A percentile compares a stretch with the other conserved stretches of the same genome.
Conservation (phyloP, 257 asterid species). For the Thymus mandschuricus region DNA sequence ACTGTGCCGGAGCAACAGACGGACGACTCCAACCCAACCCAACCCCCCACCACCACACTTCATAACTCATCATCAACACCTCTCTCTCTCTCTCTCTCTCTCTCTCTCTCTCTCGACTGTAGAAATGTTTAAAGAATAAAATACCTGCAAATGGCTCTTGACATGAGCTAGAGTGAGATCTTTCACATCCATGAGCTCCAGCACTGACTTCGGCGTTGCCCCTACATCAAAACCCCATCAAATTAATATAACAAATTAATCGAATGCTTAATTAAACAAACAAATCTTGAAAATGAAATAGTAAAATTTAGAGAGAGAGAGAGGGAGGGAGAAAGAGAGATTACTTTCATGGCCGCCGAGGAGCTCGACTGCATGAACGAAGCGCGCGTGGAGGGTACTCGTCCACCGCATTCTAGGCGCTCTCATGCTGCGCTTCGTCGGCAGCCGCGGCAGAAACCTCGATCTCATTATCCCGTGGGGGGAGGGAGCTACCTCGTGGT, state of each 20-base stretch:
- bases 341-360: slow-evolving; percentile 98
- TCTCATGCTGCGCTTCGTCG: slow-evolving; percentile 71
- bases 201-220: slow-evolving; percentile 93
- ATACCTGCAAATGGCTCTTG: slow-evolving; percentile 95
- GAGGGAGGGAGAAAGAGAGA: not conserved
- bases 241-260: not conserved
- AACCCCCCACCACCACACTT: slow-evolving; percentile 17
- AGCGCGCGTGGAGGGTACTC: slow-evolving; percentile 81
- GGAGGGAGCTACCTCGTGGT: slow-evolving; percentile 30
- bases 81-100: not conserved
- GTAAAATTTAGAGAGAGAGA: not conserved
- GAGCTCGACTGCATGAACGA: slow-evolving; percentile 95
- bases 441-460: slow-evolving; percentile 61
- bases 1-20: slow-evolving; percentile 77
- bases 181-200: slow-evolving; percentile 98
- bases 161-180: slow-evolving; percentile 98
- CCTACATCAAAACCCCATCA: slow-evolving; percentile 40
- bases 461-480: slow-evolving; percentile 65
- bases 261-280: not conserved
- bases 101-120: not conserved
- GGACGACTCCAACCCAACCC: slow-evolving; percentile 41
- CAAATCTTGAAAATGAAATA: not conserved
- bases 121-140: too few relatives aligned
- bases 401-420: slow-evolving; percentile 98
- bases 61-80: not conserved